These are phyloP conservation scores for Russula compacta DNA, from an alignment of 768 basidiomycete species.

Conservation along the genomic window DNA sequence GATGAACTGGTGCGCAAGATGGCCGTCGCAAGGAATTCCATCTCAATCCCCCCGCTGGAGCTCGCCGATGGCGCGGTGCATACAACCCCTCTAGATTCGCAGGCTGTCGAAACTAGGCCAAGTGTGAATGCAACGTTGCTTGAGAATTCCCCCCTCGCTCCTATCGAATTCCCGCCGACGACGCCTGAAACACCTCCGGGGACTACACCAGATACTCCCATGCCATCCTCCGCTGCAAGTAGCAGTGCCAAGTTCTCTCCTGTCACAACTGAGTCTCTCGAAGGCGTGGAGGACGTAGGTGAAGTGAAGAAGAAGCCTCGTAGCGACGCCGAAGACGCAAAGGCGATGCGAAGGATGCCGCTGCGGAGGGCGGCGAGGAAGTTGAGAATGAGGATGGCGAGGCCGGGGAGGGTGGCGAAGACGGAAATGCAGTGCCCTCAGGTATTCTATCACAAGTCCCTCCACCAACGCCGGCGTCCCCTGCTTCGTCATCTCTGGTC, in stretches of 20 bases:
- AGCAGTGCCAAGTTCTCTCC: not conserved
- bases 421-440: conserved; percentile 8
- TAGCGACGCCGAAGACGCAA: conserved; percentile 18
- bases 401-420: conserved; percentile 15
- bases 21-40: not conserved
- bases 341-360: conserved; percentile 12
- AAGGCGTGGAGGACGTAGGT: conserved; percentile 47
- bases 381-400: conserved; percentile 18
- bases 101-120: not conserved
- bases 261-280: conserved; percentile 25
- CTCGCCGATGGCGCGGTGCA: not conserved
- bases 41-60: not conserved
- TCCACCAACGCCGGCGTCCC: conserved; percentile 20
- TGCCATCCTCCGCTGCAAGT: not conserved
- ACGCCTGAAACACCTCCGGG: not conserved
- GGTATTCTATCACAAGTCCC: conserved; percentile 19
- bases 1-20: not conserved
- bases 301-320: conserved; percentile 29
- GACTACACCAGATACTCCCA: not conserved
- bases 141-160: not conserved
- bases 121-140: not conserved
- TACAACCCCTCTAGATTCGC: not conserved
- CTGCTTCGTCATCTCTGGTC: conserved; percentile 40
- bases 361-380: conserved; percentile 22
- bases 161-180: not conserved